A percentile compares a stretch with the other conserved stretches of the same genome.
phyloP scores from a whole-genome alignment of 306 rosid genomes.

The Macrotyloma uniflorum region DNA sequence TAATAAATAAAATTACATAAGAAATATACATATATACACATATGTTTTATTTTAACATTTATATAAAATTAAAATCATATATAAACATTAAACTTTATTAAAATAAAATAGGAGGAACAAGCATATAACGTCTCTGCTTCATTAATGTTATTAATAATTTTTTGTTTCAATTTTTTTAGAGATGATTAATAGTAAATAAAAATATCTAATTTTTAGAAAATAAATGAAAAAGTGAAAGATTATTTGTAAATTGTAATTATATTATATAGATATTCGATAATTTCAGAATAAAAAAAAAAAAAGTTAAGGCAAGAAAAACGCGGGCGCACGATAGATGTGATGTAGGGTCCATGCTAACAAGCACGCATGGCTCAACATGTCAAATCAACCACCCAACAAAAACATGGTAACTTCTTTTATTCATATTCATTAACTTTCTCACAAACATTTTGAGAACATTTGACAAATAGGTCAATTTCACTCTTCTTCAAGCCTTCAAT shows the following conservation, averaged over 20 bases:
- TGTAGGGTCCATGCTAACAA: conserved; percentile 53
- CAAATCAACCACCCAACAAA: conserved; percentile 40
- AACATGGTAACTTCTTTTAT: neutral
- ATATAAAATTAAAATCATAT: too few species aligned
- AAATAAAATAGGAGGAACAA: too few species aligned
- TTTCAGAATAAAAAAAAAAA: neutral
- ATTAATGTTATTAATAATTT: too few species aligned
- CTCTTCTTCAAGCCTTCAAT: too few species aligned
- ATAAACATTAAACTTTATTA: too few species aligned
- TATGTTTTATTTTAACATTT: too few species aligned
- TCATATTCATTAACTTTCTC: neutral
- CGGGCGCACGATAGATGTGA: conserved; percentile 52
- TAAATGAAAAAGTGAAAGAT: neutral
- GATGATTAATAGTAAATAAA: neutral
- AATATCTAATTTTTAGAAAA: neutral
- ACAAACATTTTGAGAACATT: neutral
- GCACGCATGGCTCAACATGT: conserved; percentile 51
- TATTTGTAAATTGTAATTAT: neutral
- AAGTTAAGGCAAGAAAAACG: conserved; percentile 36
- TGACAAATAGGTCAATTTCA: too few species aligned
- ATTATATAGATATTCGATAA: neutral
- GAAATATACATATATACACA: too few species aligned
- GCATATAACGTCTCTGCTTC: too few species aligned
- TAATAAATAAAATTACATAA: too few species aligned
- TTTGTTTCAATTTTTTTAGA: neutral